Evolutionary conservation across 2,329 filamentous ascomycete genomes (phyloP).

Genomic region (Nigrograna mackinnonii): DNA sequence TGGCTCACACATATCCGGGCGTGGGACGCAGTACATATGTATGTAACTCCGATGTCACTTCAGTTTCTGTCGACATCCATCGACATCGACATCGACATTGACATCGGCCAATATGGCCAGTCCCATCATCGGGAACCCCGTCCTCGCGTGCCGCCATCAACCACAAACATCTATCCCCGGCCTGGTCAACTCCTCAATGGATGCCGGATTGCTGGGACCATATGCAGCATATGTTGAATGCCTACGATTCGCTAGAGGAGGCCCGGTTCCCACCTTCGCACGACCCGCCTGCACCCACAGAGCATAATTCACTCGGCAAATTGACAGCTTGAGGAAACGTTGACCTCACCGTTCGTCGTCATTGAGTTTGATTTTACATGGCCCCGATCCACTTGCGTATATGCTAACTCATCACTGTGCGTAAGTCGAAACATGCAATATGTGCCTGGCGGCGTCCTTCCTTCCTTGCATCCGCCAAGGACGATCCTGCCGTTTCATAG

Average conservation of each 20-base stretch:
- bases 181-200: slow-evolving; percentile 18
- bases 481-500: too few relatives aligned
- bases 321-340: slow-evolving; percentile 8
- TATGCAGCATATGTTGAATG: slow-evolving; percentile 14
- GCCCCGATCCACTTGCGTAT: too few relatives aligned
- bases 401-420: slow-evolving; percentile 8
- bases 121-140: too few relatives aligned
- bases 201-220: slow-evolving; percentile 24
- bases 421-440: slow-evolving; percentile 15
- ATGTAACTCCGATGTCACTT: too few relatives aligned
- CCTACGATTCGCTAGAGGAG: slow-evolving; percentile 14
- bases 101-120: too few relatives aligned
- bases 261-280: too few relatives aligned
- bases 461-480: too few relatives aligned
- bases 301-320: slow-evolving; percentile 20
- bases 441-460: slow-evolving; percentile 4
- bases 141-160: slow-evolving; percentile 16
- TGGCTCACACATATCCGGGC: too few relatives aligned
- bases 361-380: slow-evolving; percentile 3
- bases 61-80: too few relatives aligned
- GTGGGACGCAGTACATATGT: too few relatives aligned
- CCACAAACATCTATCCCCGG: slow-evolving; percentile 13
- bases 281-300: slow-evolving; percentile 20
- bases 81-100: slow-evolving; percentile 8
- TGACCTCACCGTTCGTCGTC: slow-evolving; percentile 17